Conservation (phyloP, 129 eudicot species). For the Apium graveolens region DNA sequence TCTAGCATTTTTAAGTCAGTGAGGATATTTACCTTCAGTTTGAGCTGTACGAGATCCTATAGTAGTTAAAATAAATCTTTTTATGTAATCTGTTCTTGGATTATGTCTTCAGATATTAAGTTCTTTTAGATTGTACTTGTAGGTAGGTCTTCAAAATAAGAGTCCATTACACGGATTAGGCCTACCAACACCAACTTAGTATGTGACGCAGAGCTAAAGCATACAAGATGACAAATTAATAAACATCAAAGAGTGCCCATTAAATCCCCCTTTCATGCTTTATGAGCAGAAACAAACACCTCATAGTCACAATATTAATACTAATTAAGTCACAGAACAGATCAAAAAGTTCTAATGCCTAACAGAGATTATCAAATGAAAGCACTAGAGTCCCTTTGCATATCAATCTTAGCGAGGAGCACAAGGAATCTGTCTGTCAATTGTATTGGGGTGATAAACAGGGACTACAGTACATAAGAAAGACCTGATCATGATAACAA, state of each 20-base stretch:
- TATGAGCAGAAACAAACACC: not conserved
- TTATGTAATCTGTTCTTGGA: not conserved
- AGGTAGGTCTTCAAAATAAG: not conserved
- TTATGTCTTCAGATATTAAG: slow-evolving; percentile 5
- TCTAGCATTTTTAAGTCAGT: slow-evolving; percentile 18
- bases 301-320: not conserved
- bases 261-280: not conserved
- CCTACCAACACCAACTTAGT: not conserved
- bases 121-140: not conserved
- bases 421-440: not conserved
- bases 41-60: slow-evolving; percentile 30
- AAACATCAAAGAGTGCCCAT: slow-evolving; percentile 7
- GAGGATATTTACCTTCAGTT: slow-evolving; percentile 18
- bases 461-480: not conserved
- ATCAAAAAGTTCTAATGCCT: not conserved
- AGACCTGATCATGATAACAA: not conserved
- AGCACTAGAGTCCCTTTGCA: not conserved
- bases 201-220: not conserved
- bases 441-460: not conserved
- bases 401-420: not conserved
- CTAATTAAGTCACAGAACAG: not conserved
- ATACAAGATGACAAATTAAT: not conserved
- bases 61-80: slow-evolving; percentile 17
- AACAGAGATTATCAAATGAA: not conserved
- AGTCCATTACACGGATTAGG: not conserved